Evolutionary conservation across 148 eudicot genomes (phyloP), one percentile per base, ranked within the genome.

Genomic region (Talinum fruticosum): DNA sequence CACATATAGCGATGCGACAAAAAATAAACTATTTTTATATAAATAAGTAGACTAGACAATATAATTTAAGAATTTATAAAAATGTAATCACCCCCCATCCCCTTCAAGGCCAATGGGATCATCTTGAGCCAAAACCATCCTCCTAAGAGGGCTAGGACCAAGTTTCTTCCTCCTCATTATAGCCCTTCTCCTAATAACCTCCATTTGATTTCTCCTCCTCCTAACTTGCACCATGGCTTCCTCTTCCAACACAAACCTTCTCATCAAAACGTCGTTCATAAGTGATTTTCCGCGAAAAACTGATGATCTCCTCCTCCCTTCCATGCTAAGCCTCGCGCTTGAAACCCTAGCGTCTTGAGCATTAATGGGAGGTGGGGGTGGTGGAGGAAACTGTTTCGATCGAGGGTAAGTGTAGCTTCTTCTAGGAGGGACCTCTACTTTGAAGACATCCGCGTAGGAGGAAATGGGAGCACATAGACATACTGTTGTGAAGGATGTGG

Each of bases 381-480:
- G 65, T 3, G 69, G 79, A 18, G 76, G 78, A 14, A 80, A 83
- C 2, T 89, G 82, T 83, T 89, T 94, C 32, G 94, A 89, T 73
- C 91, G 76, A 16, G 98, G 96, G 64, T 92, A 92, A 23, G 89
- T 92, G 38, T 90, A 85, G 74, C 98, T 94, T 83, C 97, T 86
- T 64, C 98, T 86, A 4, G 96, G 93, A 24, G 97, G 93, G 26
- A 82, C 80, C 32, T 90, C 93, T 0, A 81, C 78, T 54, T 81
- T 89, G 81, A 94, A 92, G 26, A 92, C 87, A 75, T 94, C 96
- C 4, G 85, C 85, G 86, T 92, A 90, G 69, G 97, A 92, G 5
- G 97, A 89, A 51, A 94, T 90, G n/a, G 98, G 98, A 8, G 90
- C 96, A 67, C 98, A 94, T 73, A 94, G 76, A 64, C 98, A 94